These are phyloP conservation scores for Elongisporangium undulatum DNA, from an alignment of 352 stramenopile species.

Conservation along the genomic window DNA sequence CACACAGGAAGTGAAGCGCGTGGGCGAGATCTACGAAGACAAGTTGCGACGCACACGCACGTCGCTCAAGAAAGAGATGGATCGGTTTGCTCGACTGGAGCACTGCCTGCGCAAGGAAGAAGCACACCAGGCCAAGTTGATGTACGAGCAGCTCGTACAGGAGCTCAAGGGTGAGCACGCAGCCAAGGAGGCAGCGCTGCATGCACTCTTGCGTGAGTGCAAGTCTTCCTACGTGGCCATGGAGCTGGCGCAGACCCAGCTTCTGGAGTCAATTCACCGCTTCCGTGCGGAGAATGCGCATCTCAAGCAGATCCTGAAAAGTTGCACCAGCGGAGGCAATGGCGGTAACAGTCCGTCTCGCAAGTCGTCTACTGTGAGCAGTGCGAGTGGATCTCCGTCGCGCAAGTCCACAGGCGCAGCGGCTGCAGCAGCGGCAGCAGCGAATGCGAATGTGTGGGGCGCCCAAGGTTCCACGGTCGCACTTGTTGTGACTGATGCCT, in stretches of 20 bases:
- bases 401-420: no score
- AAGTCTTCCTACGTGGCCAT: slow-evolving; percentile 40
- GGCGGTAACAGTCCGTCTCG: slow-evolving; percentile 3
- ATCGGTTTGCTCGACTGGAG: slow-evolving; percentile 51
- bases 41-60: slow-evolving; percentile 43
- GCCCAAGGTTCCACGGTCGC: neutral
- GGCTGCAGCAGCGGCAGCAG: neutral
- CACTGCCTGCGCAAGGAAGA: slow-evolving; percentile 63
- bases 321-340: slow-evolving; percentile 6
- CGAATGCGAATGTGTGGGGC: neutral
- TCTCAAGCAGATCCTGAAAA: slow-evolving; percentile 47
- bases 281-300: slow-evolving; percentile 38
- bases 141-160: slow-evolving; percentile 37
- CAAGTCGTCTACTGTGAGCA: slow-evolving; percentile 6
- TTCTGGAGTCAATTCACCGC: slow-evolving; percentile 42
- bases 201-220: slow-evolving; percentile 44
- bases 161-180: slow-evolving; percentile 37
- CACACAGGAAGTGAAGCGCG: slow-evolving; percentile 30
- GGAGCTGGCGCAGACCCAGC: slow-evolving; percentile 44
- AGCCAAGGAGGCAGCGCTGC: slow-evolving; percentile 34
- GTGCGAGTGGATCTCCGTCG: neutral
- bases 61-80: slow-evolving; percentile 59
- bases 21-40: slow-evolving; percentile 42
- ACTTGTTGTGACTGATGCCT: slow-evolving; percentile 10
- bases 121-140: slow-evolving; percentile 37